Evolutionary conservation across 768 basidiomycete species (phyloP).

Genomic region (Tricholoma bakamatsutake): DNA sequence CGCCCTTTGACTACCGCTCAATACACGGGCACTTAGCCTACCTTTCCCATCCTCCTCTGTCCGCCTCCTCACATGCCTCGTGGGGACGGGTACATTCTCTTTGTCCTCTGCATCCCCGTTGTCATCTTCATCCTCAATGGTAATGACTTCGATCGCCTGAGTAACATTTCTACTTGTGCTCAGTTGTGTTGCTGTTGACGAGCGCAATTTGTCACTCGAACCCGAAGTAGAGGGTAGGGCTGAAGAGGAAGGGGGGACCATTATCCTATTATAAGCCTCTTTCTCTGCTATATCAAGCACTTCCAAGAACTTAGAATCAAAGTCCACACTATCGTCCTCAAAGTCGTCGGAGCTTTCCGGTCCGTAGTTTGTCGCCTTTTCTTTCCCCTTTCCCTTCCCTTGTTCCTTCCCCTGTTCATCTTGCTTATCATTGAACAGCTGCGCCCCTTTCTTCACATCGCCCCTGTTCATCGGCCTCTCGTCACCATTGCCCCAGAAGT

Average conservation of each 20-base stretch:
- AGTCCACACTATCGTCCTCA: constrained; percentile 13
- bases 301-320: constrained; percentile 26
- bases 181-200: neutral
- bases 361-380: neutral
- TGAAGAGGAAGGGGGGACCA: constrained; percentile 2
- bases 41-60: constrained; percentile 16
- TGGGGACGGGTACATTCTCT: constrained; percentile 52
- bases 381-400: constrained; percentile 1
- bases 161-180: neutral
- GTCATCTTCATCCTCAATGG: constrained; percentile 38
- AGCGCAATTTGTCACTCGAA: neutral
- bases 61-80: constrained; percentile 43
- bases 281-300: constrained; percentile 25
- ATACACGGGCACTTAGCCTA: neutral
- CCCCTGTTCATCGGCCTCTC: neutral
- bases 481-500: constrained; percentile 12
- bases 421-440: neutral
- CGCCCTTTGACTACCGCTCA: constrained; percentile 6
- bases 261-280: neutral
- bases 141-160: constrained; percentile 28
- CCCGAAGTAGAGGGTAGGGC: constrained; percentile 1
- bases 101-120: constrained; percentile 51
- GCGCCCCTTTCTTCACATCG: neutral
- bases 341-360: constrained; percentile 12
- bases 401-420: constrained; percentile 3